Evolutionary conservation across 108 stramenopile genomes (phyloP).

Genomic region (Schizochytrium sp.): DNA sequence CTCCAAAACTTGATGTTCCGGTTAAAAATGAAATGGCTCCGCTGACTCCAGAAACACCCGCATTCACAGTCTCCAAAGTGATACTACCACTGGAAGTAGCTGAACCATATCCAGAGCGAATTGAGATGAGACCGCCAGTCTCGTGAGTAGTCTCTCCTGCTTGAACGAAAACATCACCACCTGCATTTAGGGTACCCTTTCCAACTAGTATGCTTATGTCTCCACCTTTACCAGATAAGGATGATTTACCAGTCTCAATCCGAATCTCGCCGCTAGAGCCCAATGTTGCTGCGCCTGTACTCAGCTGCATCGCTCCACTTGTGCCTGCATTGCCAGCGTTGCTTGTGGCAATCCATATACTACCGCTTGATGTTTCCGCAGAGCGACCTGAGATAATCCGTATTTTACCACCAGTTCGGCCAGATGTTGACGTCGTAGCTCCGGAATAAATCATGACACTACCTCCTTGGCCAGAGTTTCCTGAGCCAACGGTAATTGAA

Average conservation of each 20-base stretch:
- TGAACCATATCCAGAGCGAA: conserved; percentile 58
- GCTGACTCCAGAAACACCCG: conserved; percentile 66
- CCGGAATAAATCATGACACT: conserved; percentile 59
- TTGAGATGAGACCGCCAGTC: conserved; percentile 63
- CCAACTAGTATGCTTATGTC: conserved; percentile 66
- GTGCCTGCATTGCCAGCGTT: conserved; percentile 70
- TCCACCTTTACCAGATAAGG: conserved; percentile 65
- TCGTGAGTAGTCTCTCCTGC: conserved; percentile 56
- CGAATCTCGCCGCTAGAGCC: conserved; percentile 69
- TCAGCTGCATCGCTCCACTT: conserved; percentile 68
- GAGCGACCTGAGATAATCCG: conserved; percentile 67
- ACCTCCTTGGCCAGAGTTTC: conserved; percentile 65
- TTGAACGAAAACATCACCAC: conserved; percentile 63
- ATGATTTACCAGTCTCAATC: conserved; percentile 65
- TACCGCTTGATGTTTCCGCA: conserved; percentile 68
- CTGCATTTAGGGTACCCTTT: conserved; percentile 67
- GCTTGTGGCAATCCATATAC: conserved; percentile 65
- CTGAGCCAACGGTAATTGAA: conserved; percentile 68
- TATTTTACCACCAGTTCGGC: conserved; percentile 67
- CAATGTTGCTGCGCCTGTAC: conserved; percentile 65
- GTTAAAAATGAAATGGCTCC: conserved; percentile 67
- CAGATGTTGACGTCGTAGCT: not conserved
- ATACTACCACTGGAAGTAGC: conserved; percentile 66
- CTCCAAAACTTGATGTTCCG: conserved; percentile 69
- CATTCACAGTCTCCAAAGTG: conserved; percentile 63